phyloP scores from a whole-genome alignment of 2,329 filamentous ascomycete species.

The Aspergillus sp. region DNA sequence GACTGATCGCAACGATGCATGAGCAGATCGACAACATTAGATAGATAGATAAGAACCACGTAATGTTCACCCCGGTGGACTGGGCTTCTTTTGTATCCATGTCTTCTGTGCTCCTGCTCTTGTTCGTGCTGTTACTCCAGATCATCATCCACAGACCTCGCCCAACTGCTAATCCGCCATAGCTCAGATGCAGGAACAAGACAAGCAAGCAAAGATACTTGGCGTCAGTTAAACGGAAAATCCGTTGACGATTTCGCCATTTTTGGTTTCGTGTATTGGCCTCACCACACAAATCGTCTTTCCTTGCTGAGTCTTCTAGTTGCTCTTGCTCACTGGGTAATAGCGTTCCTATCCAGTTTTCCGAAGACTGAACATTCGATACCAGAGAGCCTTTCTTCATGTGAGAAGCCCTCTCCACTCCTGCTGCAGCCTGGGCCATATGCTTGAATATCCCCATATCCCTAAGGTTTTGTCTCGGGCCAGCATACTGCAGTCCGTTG shows the following conservation, averaged over 20 bases:
- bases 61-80: not conserved
- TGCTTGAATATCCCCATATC: slow-evolving; percentile 4
- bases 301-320: not conserved
- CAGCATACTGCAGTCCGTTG: not conserved
- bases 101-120: not conserved
- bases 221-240: not conserved
- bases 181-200: not conserved
- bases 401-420: not conserved
- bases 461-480: not conserved
- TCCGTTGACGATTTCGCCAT: slow-evolving; percentile 1
- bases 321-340: not conserved
- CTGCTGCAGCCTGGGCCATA: not conserved
- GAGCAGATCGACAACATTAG: not conserved
- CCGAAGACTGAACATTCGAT: not conserved
- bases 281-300: not conserved
- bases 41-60: not conserved
- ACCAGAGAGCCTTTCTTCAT: not conserved
- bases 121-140: not conserved
- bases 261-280: not conserved
- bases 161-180: not conserved
- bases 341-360: not conserved
- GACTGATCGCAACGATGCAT: not conserved
- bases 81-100: not conserved
- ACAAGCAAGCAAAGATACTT: slow-evolving; percentile 3
- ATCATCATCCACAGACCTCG: slow-evolving; percentile 9